Evolutionary conservation across 768 basidiomycete species (phyloP), one percentile per base, ranked within the genome.

Genomic region (Suillus weaverae): DNA sequence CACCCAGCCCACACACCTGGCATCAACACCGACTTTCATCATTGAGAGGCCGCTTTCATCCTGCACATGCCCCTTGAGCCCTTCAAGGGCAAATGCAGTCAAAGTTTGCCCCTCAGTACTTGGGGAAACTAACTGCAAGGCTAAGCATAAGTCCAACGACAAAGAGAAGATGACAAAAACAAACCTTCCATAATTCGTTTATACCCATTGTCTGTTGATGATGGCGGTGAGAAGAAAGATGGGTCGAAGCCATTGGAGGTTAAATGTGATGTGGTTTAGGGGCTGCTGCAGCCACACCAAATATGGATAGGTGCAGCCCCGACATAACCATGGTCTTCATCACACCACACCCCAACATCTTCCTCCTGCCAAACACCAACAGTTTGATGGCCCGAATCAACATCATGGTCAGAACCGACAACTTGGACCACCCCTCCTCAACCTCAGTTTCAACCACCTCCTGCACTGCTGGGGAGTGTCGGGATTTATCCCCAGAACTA

Each of bases 361-460:
- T n/a, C 95, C 95, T 11, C 94, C 95, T 3, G 94, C 94, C 2
- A 97, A 97, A 76, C 83, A 95, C 62, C 94, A 89, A 69, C 86
- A 94, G 48, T 95, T 95, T 72, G 95, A 97, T 73, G 89, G 88
- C 6, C 91, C 91, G 2, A 81, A 79, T 69, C 75, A 76, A 38
- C 70, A 74, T 33, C 75, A 76, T n/a, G 70, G 67, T 26, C 85
- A 82, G 66, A 74, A 77, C 60, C 70, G 70, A 46, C 84, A 83
- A 33, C 84, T 26, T 81, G 82, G 81, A 20, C 80, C 79, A 22
- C 5, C 48, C 48, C 48, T 5, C 84, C 83, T 41, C 90, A 83
- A 68, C 87, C 88, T 3, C 90, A 89, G 67, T 90, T 90, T 60
- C 69, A 74, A 53, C 69, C 77, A 54, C 72, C 73, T 33, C 71